Conservation (phyloP, 176 grass and related monocot genomes). For the Rhynchospora pubera region DNA sequence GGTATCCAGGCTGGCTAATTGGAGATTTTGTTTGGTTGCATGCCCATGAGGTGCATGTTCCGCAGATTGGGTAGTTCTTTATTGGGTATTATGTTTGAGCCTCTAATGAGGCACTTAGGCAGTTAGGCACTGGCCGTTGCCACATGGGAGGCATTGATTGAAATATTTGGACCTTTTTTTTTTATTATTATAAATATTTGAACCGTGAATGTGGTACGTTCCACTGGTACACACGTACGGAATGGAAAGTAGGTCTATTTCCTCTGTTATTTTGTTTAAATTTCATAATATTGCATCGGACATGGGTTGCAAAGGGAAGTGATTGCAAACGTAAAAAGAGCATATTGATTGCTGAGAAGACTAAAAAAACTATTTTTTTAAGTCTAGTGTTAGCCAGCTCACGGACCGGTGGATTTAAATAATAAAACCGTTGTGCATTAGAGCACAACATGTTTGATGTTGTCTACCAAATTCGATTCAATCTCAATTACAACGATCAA, state of each 20-base stretch:
- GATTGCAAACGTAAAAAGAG: not conserved
- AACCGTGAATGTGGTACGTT: slow-evolving; percentile 16
- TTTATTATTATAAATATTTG: not conserved
- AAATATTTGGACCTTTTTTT: not conserved
- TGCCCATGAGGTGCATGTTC: not conserved
- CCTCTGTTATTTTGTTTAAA: not conserved
- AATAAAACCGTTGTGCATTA: not conserved
- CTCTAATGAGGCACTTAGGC: not conserved
- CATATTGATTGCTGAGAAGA: not conserved
- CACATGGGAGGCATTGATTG: slow-evolving; percentile 19
- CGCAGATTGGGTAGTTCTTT: not conserved
- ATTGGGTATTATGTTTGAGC: not conserved
- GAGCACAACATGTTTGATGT: no score
- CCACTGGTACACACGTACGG: slow-evolving; percentile 22
- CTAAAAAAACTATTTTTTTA: not conserved
- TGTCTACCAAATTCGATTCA: no score
- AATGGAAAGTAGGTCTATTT: not conserved
- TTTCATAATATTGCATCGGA: not conserved
- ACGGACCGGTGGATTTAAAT: not conserved
- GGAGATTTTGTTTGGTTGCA: slow-evolving; percentile 23
- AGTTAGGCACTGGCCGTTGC: no score
- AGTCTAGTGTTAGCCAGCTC: not conserved
- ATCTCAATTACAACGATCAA: no score
- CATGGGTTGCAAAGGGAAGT: not conserved
- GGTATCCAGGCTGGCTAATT: slow-evolving; percentile 10